Conservation (phyloP, 345 rosid genomes). For the Acer saccharum region DNA sequence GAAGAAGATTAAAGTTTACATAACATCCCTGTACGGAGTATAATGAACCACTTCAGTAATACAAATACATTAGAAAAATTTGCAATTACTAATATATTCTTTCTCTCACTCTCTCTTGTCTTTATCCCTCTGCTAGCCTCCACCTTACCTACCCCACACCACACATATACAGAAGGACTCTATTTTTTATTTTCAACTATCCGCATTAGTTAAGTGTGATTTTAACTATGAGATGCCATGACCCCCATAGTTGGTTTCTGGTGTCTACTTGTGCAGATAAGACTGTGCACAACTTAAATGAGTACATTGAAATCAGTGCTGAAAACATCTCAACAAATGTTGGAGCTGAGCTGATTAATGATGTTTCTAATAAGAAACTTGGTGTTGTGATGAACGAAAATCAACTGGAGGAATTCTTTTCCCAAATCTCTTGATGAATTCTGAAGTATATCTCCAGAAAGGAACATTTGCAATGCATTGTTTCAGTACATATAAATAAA, state of each 20-base stretch:
- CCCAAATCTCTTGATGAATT: conserved; percentile 26
- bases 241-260: not conserved
- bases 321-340: conserved; percentile 33
- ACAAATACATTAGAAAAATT: not conserved
- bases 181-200: not conserved
- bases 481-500: not conserved
- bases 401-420: conserved; percentile 67
- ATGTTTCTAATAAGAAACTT: conserved; percentile 45
- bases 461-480: not conserved
- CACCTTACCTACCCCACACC: not conserved
- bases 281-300: conserved; percentile 66
- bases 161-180: not conserved
- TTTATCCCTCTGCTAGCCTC: not conserved
- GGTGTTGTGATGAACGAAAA: conserved; percentile 60
- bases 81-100: not conserved
- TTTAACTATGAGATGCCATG: no score
- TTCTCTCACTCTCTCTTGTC: not conserved
- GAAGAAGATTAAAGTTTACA: not conserved
- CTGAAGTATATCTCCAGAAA: not conserved
- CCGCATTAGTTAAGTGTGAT: not conserved
- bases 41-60: not conserved
- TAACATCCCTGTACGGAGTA: not conserved
- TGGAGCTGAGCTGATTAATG: conserved; percentile 30
- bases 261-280: conserved; percentile 48
- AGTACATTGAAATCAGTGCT: conserved; percentile 61